Base-by-base conservation (phyloP, 2,329 filamentous ascomycete genomes). In the Colletotrichum salicis region DNA sequence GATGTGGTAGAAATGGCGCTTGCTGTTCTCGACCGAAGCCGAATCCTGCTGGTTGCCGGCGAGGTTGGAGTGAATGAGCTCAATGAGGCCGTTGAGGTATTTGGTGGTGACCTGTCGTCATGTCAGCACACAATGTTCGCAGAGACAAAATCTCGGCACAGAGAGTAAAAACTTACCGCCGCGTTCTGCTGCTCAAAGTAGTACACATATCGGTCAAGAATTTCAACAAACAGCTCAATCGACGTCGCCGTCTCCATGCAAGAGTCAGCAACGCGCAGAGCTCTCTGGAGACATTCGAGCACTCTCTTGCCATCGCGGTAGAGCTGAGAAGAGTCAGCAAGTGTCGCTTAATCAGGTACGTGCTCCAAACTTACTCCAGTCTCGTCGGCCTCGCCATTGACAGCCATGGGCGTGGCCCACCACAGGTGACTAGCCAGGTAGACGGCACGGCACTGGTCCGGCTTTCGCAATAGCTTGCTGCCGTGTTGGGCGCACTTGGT, bases 131-230 rank as follows among this genome's bases (percentile, higher is more conserved):
- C n/a, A 7, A 12, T 22, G 7, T 29, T 29, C 27, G 3, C 24
- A 29, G 27, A 29, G 27, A 29, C 27, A 29, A 29, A 4, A 29
- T 29, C 27, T 29, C 27, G 27, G 27, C 27, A 29, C 4, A 29
- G 27, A 29, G 27, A 29, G 27, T 4, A 29, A 4, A 29, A 29
- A 79, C 87, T 79, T 80, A 90, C 96, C 75, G 95, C 95, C 84
- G 99, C 96, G 82, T 99, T 99, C 80, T 97, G 94, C 82, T 99
- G 96, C 82, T 99, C 96, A 84, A 98, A 99, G 85, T 98, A 99
- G 83, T 99, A 99, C 64, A 98, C 95, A 80, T 99, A 99, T 82
- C 96, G 91, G 82, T 99, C 98, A 67, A 99, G 86, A 74, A 99
- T 99, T 84, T 99, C 96, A 69, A 99, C 96, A 83, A 99, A 99